Percentiles rank a stretch among this genome's conserved stretches.
phyloP scores from a whole-genome alignment of 441 rosid species.

The Kokia cookei region DNA sequence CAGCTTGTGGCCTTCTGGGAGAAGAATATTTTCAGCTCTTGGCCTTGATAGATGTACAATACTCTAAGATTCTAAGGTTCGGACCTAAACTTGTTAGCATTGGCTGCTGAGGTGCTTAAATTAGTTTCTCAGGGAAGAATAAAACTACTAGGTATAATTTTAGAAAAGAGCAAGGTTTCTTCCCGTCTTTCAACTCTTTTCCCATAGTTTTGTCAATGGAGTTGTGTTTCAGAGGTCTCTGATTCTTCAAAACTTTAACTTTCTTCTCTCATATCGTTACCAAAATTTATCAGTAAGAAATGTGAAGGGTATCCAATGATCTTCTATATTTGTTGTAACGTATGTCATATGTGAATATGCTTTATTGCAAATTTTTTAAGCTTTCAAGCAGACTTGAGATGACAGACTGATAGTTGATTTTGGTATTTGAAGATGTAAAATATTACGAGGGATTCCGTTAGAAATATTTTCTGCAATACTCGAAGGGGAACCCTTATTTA shows the following conservation, averaged over 20 bases:
- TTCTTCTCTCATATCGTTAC: neutral
- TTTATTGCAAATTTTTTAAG: neutral
- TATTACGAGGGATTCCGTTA: neutral
- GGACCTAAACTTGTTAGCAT: neutral
- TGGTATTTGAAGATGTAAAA: neutral
- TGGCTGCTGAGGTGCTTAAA: neutral
- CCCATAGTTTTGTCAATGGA: neutral
- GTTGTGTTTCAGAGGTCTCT: neutral
- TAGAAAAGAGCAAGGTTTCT: constrained; percentile 1
- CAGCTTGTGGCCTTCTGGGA: constrained; percentile 44
- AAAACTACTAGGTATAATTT: neutral
- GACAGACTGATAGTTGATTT: neutral
- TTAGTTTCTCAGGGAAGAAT: neutral
- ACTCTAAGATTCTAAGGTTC: constrained; percentile 15
- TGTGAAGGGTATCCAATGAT: neutral
- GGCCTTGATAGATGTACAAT: constrained; percentile 48
- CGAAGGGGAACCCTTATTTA: neutral
- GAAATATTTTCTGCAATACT: neutral
- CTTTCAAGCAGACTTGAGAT: neutral
- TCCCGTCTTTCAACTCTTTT: neutral
- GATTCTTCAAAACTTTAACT: neutral
- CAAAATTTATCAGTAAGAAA: neutral
- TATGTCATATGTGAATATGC: neutral
- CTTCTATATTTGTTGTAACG: neutral
- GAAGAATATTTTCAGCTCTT: constrained; percentile 33